Evolutionary conservation across 2,329 filamentous ascomycete species (phyloP).

Genomic region (Aspergillus fructus): DNA sequence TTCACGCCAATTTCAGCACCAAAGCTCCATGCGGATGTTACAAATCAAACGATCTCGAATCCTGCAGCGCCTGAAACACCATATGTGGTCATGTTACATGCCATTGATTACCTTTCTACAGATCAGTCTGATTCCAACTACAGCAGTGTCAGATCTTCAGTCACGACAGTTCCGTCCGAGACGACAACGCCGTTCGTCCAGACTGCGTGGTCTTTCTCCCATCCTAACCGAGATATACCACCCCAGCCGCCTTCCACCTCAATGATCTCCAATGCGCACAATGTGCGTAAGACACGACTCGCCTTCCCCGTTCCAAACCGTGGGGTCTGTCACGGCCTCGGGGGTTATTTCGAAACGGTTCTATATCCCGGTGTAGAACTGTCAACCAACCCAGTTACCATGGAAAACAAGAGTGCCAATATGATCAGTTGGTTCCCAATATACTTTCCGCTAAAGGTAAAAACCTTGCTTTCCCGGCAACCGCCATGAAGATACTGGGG

Average conservation of each 20-base stretch:
- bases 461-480: constrained; percentile 21
- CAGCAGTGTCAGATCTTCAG: constrained; percentile 26
- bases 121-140: constrained; percentile 43
- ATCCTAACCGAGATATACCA: constrained; percentile 41
- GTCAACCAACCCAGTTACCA: constrained; percentile 87
- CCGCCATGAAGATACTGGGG: background rate
- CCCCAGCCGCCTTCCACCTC: constrained; percentile 31
- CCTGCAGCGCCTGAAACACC: constrained; percentile 80
- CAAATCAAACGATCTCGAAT: constrained; percentile 61
- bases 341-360: constrained; percentile 95
- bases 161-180: constrained; percentile 30
- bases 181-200: constrained; percentile 39
- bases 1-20: constrained; percentile 89
- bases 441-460: constrained; percentile 91
- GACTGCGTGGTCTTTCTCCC: constrained; percentile 47
- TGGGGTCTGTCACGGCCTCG: constrained; percentile 86
- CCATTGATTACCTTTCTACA: constrained; percentile 81
- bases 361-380: constrained; percentile 83
- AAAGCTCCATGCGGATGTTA: constrained; percentile 78
- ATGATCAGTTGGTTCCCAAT: constrained; percentile 99
- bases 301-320: constrained; percentile 75
- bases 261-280: constrained; percentile 81
- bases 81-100: constrained; percentile 90
- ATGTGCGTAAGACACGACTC: constrained; percentile 74
- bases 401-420: constrained; percentile 87